Base-by-base conservation (phyloP, 768 basidiomycete species). In the Panellus pusillus region DNA sequence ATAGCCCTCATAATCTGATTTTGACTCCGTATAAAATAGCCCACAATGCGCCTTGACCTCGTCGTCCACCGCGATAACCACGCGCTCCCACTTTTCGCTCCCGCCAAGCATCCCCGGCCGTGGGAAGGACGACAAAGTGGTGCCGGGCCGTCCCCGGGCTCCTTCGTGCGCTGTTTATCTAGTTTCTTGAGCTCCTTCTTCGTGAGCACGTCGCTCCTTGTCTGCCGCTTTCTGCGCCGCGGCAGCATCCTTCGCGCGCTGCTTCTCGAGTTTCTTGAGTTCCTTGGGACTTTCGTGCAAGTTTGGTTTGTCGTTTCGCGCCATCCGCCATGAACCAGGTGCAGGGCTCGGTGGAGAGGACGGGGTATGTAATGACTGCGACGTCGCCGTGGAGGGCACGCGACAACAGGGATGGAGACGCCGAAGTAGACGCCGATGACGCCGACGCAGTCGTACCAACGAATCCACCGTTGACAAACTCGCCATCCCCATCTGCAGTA, bases 11-110 rank as follows among this genome's bases (percentile, higher is more conserved):
- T 84, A 84, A 12, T 77, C 78, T 55, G 57, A 64, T 84, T 83
- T 57, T 73, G 72, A 3, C 63, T 62, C 3, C 71, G 74, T 44
- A 81, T 78, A 57, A n/a, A 83, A 83, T 12, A 84, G 58, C 36
- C 81, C 82, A 43, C 69, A 71, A 65, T 84, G 82, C 1, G 82
- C 82, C 9, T 66, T 74, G 7, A 84, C 82, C 61, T 84, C 82
- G 59, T 82, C 80, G 5, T 74, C 66, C 9, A 74, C 80, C 3
- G 79, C 72, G 32, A 84, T 77, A n/a, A 68, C 39, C 0, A 84
- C 78, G 44, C 69, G 67, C 54, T 80, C 76, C 82, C 82, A 84
- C 49, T 71, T 72, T 17, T 74, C 74, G 52, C 65, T 59, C n/a
- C 77, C 75, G 5, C 75, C 76, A 8, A 78, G 66, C 9, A 67